These are phyloP conservation scores for Bassia scoparia DNA, from an alignment of 148 eudicot genomes.

Conservation along the genomic window DNA sequence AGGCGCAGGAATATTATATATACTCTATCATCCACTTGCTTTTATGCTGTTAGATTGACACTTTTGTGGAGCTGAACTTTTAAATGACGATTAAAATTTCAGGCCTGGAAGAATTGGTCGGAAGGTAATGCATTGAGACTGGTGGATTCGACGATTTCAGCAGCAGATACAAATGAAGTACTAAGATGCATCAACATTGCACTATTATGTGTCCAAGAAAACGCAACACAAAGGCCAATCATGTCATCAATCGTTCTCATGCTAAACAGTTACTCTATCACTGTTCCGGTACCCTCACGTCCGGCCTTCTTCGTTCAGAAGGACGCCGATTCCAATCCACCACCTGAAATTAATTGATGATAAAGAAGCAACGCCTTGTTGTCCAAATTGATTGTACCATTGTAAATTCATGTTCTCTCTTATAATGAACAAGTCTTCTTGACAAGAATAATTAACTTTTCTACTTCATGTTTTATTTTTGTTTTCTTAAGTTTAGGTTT, in stretches of 20 bases:
- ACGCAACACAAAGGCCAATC: slow-evolving; percentile 33
- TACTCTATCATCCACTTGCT: no score
- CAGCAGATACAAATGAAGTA: slow-evolving; percentile 12
- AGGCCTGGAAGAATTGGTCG: slow-evolving; percentile 44
- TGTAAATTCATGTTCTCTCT: no score
- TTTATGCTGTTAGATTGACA: not conserved
- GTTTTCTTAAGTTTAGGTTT: no score
- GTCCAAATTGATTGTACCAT: no score
- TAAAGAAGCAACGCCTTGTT: no score
- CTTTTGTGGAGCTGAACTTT: not conserved
- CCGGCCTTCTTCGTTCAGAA: slow-evolving; percentile 8
- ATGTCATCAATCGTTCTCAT: slow-evolving; percentile 32
- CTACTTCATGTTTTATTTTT: no score
- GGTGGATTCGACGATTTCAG: slow-evolving; percentile 17
- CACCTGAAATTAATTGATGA: no score
- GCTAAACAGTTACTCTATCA: slow-evolving; percentile 24
- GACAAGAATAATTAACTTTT: no score
- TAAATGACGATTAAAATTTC: not conserved
- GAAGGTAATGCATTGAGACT: slow-evolving; percentile 23
- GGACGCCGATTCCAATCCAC: not conserved
- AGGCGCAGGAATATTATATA: no score
- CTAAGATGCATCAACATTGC: slow-evolving; percentile 33
- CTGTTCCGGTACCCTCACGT: slow-evolving; percentile 14
- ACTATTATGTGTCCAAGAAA: slow-evolving; percentile 33
- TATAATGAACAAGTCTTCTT: no score